These are phyloP conservation scores for Thielaviopsis cerberus DNA, from an alignment of 2,329 filamentous ascomycete genomes.

Conservation along the genomic window DNA sequence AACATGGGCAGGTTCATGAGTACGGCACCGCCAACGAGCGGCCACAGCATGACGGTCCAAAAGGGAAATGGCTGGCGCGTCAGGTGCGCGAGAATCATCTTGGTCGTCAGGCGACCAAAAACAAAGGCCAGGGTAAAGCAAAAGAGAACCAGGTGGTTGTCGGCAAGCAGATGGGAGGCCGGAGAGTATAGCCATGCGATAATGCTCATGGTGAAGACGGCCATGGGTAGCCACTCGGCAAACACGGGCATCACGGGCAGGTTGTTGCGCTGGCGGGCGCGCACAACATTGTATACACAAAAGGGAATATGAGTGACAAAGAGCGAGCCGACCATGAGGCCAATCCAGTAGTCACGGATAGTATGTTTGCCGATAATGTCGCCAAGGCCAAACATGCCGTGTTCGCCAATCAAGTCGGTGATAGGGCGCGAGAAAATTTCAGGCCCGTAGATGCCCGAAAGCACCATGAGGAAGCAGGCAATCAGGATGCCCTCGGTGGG, in stretches of 20 bases:
- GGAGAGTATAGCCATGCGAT: constrained; percentile 79
- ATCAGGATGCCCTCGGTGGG: constrained; percentile 90
- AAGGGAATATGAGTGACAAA: constrained; percentile 65
- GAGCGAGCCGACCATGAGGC: constrained; percentile 46
- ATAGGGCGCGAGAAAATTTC: constrained; percentile 69
- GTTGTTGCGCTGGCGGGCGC: constrained; percentile 51
- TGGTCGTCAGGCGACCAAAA: constrained; percentile 94
- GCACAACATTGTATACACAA: constrained; percentile 70
- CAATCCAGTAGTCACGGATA: constrained; percentile 79
- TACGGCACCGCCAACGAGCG: constrained; percentile 68
- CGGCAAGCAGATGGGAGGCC: constrained; percentile 57
- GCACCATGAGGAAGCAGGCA: constrained; percentile 67
- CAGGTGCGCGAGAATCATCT: constrained; percentile 92
- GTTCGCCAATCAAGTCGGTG: constrained; percentile 43
- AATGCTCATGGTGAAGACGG: constrained; percentile 57
- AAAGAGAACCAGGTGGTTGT: constrained; percentile 82
- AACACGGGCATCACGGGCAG: constrained; percentile 68
- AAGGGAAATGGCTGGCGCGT: constrained; percentile 87
- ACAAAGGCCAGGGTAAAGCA: constrained; percentile 92
- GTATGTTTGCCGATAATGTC: constrained; percentile 49
- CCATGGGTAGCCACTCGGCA: constrained; percentile 83
- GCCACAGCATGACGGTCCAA: constrained; percentile 82
- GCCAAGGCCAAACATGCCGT: constrained; percentile 30
- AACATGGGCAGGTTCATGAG: constrained; percentile 67
- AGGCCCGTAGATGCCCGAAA: constrained; percentile 75